These are phyloP conservation scores for Letharia columbiana DNA, from an alignment of 495 filamentous ascomycete genomes.

Conservation along the genomic window DNA sequence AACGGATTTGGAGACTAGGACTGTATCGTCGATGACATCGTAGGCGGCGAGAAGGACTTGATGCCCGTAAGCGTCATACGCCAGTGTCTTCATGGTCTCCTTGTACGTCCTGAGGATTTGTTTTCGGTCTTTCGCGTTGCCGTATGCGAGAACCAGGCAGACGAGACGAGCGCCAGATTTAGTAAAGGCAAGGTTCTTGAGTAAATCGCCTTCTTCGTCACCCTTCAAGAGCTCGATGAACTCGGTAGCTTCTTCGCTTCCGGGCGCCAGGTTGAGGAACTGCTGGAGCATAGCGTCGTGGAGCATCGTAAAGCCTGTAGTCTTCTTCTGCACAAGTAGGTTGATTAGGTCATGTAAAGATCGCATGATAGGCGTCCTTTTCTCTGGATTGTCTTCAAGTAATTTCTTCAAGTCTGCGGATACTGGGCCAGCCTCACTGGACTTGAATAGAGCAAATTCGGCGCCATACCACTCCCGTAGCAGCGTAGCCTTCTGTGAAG, in stretches of 20 bases:
- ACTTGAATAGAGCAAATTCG: slow-evolving; percentile 77
- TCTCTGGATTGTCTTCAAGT: slow-evolving; percentile 67
- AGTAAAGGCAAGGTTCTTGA: slow-evolving; percentile 94
- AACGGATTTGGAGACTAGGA: slow-evolving; percentile 73
- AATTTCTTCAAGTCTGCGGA: slow-evolving; percentile 62
- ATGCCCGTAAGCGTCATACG: slow-evolving; percentile 68
- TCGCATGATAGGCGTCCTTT: slow-evolving; percentile 75
- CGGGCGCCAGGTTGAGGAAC: slow-evolving; percentile 67
- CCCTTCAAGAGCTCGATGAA: slow-evolving; percentile 86
- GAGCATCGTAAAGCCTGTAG: slow-evolving; percentile 88
- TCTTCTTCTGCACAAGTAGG: slow-evolving; percentile 85
- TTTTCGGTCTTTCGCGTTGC: slow-evolving; percentile 87
- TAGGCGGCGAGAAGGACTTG: slow-evolving; percentile 73
- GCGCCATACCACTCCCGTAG: slow-evolving; percentile 95
- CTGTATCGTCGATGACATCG: slow-evolving; percentile 90
- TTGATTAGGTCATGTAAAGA: slow-evolving; percentile 79
- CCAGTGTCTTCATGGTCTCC: slow-evolving; percentile 73
- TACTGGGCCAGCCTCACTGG: slow-evolving; percentile 37
- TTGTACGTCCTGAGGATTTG: slow-evolving; percentile 77
- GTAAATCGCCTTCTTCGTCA: slow-evolving; percentile 77
- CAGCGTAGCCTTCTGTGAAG: slow-evolving; percentile 71
- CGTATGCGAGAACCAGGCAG: slow-evolving; percentile 69
- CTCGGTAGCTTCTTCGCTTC: slow-evolving; percentile 69
- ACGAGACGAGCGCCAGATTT: slow-evolving; percentile 76
- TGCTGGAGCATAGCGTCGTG: slow-evolving; percentile 98